These are phyloP conservation scores for Calonectria fujianensis DNA, from an alignment of 2,329 filamentous ascomycete genomes.

Conservation along the genomic window DNA sequence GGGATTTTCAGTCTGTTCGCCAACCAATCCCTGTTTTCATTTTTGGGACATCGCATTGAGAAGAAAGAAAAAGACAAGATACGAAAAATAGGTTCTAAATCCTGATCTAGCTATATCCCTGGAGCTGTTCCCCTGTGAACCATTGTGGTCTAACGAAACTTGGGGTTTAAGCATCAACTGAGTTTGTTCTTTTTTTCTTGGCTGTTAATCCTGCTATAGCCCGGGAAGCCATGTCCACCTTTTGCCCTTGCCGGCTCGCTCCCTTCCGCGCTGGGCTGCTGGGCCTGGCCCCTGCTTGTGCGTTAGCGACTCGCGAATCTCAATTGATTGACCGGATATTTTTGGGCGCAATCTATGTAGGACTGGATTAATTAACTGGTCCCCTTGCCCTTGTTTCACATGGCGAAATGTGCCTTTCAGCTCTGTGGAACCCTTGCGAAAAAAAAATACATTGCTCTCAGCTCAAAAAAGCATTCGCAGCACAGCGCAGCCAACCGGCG, in stretches of 20 bases:
- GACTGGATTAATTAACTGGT: slow-evolving; percentile 13
- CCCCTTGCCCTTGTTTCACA: slow-evolving; percentile 12
- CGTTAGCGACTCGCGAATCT: slow-evolving; percentile 6
- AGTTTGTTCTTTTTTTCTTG: not conserved
- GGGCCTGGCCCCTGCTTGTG: not conserved
- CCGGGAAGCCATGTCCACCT: not conserved
- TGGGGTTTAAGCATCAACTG: slow-evolving; percentile 7
- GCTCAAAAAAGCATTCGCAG: not conserved
- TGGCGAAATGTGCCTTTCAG: slow-evolving; percentile 12
- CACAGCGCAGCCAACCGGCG: not conserved
- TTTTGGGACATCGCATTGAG: not conserved
- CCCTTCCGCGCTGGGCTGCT: not conserved
- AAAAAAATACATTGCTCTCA: not conserved
- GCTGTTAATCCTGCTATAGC: not conserved
- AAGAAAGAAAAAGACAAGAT: not conserved
- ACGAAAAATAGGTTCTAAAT: not conserved
- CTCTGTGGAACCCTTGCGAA: slow-evolving; percentile 2
- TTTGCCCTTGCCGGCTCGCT: not conserved
- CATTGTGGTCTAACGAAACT: not conserved
- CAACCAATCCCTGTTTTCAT: not conserved
- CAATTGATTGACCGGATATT: slow-evolving; percentile 17
- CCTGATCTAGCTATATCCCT: not conserved
- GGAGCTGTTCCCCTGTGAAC: not conserved
- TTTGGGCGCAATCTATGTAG: slow-evolving; percentile 20
- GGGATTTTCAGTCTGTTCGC: slow-evolving; percentile 17